phyloP scores from a whole-genome alignment of 2,329 filamentous ascomycete species.

The Venturia aucupariae region DNA sequence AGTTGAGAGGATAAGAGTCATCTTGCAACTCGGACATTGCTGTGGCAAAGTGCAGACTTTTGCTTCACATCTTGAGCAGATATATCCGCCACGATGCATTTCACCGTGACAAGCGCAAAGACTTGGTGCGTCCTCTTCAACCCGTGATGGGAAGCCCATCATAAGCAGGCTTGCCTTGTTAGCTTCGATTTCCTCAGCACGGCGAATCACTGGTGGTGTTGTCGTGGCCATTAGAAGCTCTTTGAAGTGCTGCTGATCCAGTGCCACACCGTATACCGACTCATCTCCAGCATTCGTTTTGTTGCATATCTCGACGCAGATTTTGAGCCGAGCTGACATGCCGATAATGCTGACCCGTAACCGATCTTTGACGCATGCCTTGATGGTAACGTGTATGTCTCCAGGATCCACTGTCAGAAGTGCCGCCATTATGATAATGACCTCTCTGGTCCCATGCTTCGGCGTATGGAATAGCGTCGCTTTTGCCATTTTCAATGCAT shows the following conservation, averaged over 20 bases:
- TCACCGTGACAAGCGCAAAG: slow-evolving; percentile 88
- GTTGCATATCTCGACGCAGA: slow-evolving; percentile 82
- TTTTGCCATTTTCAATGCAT: slow-evolving; percentile 89
- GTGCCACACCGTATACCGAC: slow-evolving; percentile 68
- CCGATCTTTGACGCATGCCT: slow-evolving; percentile 65
- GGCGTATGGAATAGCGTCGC: slow-evolving; percentile 89
- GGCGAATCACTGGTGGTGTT: slow-evolving; percentile 73
- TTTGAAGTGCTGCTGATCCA: slow-evolving; percentile 79
- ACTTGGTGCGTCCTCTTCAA: slow-evolving; percentile 61
- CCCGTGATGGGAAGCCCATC: slow-evolving; percentile 95
- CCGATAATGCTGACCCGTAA: slow-evolving; percentile 86
- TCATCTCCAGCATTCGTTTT: slow-evolving; percentile 76
- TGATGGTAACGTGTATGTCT: slow-evolving; percentile 88
- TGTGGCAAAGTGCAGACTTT: slow-evolving; percentile 87
- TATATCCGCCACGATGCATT: slow-evolving; percentile 74
- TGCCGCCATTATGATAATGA: slow-evolving; percentile 85
- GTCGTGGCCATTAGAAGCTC: slow-evolving; percentile 85
- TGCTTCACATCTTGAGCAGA: slow-evolving; percentile 77
- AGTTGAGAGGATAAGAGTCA: slow-evolving; percentile 89
- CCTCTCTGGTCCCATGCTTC: slow-evolving; percentile 84
- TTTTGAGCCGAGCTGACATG: slow-evolving; percentile 81
- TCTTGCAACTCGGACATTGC: slow-evolving; percentile 81
- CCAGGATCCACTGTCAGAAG: slow-evolving; percentile 85
- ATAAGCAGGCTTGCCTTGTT: slow-evolving; percentile 60
- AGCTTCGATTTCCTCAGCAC: slow-evolving; percentile 24